phyloP scores from a whole-genome alignment of 768 basidiomycete species.

The Termitomyces sp. region DNA sequence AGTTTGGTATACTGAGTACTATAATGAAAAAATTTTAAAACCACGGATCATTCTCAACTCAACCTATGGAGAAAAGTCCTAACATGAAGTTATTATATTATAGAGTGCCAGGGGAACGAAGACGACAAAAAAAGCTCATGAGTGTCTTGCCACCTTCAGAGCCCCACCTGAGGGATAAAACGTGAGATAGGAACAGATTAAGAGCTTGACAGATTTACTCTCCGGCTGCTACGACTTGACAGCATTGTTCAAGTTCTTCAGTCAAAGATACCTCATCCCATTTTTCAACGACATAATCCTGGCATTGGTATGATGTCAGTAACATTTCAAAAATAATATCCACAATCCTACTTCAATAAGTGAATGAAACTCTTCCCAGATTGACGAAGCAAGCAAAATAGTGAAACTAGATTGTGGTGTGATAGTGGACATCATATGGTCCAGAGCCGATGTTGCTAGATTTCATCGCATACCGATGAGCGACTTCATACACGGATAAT shows the following conservation, averaged over 20 bases:
- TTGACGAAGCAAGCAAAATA: slow-evolving; percentile 58
- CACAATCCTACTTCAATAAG: slow-evolving; percentile 48
- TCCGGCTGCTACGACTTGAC: slow-evolving; percentile 66
- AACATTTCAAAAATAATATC: slow-evolving; percentile 4
- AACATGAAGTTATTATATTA: no score
- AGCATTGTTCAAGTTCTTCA: slow-evolving; percentile 63
- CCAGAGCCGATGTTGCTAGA: slow-evolving; percentile 60
- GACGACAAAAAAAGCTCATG: slow-evolving; percentile 59
- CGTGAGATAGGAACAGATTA: background rate
- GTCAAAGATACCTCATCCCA: slow-evolving; percentile 67
- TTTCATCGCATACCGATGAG: slow-evolving; percentile 68
- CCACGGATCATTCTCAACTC: background rate
- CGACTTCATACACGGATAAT: slow-evolving; percentile 68
- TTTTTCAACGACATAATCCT: slow-evolving; percentile 74
- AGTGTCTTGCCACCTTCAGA: slow-evolving; percentile 64
- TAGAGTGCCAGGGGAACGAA: slow-evolving; percentile 49
- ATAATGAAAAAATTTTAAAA: background rate
- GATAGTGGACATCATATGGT: slow-evolving; percentile 68
- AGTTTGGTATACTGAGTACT: background rate
- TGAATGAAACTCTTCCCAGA: slow-evolving; percentile 59
- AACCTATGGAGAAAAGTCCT: background rate
- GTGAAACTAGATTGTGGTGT: slow-evolving; percentile 64
- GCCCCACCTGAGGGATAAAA: slow-evolving; percentile 48
- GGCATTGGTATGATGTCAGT: slow-evolving; percentile 9
- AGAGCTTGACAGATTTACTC: slow-evolving; percentile 42